Base-by-base conservation (phyloP, 192 early-diverging fungal species). In the Coemansia pectinata region DNA sequence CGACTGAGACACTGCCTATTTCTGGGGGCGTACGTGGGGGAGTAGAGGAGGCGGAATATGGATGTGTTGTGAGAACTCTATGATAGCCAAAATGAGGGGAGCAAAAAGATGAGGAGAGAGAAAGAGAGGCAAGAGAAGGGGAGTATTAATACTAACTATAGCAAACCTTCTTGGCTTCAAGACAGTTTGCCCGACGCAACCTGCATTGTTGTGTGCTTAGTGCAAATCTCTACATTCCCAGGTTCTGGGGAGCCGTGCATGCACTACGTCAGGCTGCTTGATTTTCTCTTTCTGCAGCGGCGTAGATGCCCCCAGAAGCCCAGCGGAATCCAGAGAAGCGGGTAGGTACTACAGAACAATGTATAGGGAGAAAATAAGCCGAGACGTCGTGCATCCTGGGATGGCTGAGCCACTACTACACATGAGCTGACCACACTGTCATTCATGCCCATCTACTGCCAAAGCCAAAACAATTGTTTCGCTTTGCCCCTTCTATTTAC, bases 391-490 rank as follows among this genome's bases (percentile, higher is more conserved):
- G 52, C 25, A 11, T 52, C 23, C 27, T 11, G 19, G 29, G 29
- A 17, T 58, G 55, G 47, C 55, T 58, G 27, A 58, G 29, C 55
- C 12, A 31, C 29, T 58, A 33, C 40, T 17, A 58, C 55, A 8
- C 25, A 58, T 34, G 15, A 34, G 25, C 55, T 58, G 55, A 58
- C 55, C 29, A 31, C 29, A 6, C 14, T 2, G 55, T 57, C 29
- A 57, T 34, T 57, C 14, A 5, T 31, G 52, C 27, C 27, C 31
- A 11, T 27, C 25, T 29, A 25, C 50, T 53, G 50, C 25, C 11
- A 25, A 53, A 33, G 3, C 55, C 27, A 15, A 57, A 57, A 57
- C 55, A 57, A 57, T 57, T 29, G 53, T 33, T 57, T 48, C 47
- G 9, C 47, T 8, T 45, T 17, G 14, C 11, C 8, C 11, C 27